A percentile compares a stretch with the other conserved stretches of the same genome.
These are phyloP conservation scores for Aspergillus flavus DNA, from an alignment of 2,329 filamentous ascomycete genomes.

Conservation along the genomic window DNA sequence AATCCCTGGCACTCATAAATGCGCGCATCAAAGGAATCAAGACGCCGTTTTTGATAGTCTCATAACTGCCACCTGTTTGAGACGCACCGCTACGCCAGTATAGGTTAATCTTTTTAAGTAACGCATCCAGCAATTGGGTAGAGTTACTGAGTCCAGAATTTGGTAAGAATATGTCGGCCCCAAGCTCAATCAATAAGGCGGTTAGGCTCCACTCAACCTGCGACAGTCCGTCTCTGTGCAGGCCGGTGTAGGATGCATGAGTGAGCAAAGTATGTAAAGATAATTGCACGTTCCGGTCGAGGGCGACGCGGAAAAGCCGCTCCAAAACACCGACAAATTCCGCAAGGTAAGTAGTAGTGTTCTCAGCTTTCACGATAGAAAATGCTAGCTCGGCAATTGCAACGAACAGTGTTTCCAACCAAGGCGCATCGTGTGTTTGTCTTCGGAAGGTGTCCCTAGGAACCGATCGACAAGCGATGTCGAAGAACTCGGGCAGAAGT, in stretches of 20 bases:
- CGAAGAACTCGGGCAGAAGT: slow-evolving; percentile 46
- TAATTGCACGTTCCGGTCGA: slow-evolving; percentile 41
- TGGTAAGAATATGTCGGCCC: slow-evolving; percentile 47
- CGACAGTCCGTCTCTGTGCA: slow-evolving; percentile 36
- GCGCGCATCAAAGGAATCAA: slow-evolving; percentile 44
- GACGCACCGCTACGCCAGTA: slow-evolving; percentile 31
- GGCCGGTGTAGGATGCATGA: slow-evolving; percentile 44
- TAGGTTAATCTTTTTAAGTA: slow-evolving; percentile 39
- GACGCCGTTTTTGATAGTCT: slow-evolving; percentile 40
- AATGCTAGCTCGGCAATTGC: slow-evolving; percentile 44
- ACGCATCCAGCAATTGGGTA: slow-evolving; percentile 36
- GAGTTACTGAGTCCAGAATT: slow-evolving; percentile 46
- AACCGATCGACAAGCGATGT: slow-evolving; percentile 50
- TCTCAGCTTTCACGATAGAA: slow-evolving; percentile 35
- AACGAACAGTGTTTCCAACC: slow-evolving; percentile 54
- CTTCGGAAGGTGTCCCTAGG: slow-evolving; percentile 46
- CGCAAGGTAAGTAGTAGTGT: slow-evolving; percentile 26
- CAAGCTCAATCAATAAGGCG: slow-evolving; percentile 44
- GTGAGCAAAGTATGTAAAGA: slow-evolving; percentile 45
- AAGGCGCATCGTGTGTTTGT: slow-evolving; percentile 50
- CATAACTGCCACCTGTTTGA: slow-evolving; percentile 27
- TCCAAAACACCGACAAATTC: slow-evolving; percentile 40
- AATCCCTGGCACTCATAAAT: slow-evolving; percentile 44
- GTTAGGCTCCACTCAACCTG: slow-evolving; percentile 45
- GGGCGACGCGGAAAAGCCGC: slow-evolving; percentile 41